Percentiles rank a stretch among this genome's conserved stretches.
These are phyloP conservation scores for Malus hybrid DNA, from an alignment of 331 rosid genomes.

Conservation along the genomic window DNA sequence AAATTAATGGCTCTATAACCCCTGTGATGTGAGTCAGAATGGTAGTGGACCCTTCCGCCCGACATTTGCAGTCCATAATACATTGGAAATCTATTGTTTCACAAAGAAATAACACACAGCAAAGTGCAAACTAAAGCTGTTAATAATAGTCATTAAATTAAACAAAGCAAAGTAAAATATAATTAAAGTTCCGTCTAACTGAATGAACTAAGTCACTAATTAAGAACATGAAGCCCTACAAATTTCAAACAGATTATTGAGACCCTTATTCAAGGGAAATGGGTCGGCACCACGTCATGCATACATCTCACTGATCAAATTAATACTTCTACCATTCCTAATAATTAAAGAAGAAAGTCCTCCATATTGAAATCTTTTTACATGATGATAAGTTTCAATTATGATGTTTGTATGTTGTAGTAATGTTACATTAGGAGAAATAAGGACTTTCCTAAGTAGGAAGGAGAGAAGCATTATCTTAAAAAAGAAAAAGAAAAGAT, in stretches of 20 bases:
- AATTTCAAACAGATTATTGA: constrained; percentile 36
- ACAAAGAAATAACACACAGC: constrained; percentile 16
- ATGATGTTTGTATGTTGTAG: too few relatives aligned
- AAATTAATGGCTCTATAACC: background rate
- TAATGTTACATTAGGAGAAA: background rate
- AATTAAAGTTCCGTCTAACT: constrained; percentile 39
- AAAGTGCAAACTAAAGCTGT: constrained; percentile 25
- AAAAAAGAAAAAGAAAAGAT: too few relatives aligned
- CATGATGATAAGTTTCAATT: background rate
- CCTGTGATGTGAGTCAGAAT: constrained; percentile 21
- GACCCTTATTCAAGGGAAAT: constrained; percentile 43
- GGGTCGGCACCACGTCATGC: constrained; percentile 65
- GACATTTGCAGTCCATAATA: constrained; percentile 32
- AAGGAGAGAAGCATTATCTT: background rate
- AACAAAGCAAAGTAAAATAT: constrained; percentile 28
- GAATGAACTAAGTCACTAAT: constrained; percentile 61
- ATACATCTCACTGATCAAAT: constrained; percentile 27
- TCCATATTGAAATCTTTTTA: background rate
- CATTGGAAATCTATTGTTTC: constrained; percentile 23
- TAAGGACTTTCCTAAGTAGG: background rate
- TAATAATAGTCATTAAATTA: constrained; percentile 20
- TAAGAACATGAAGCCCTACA: constrained; percentile 61
- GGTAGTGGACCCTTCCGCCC: constrained; percentile 49
- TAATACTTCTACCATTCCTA: background rate
- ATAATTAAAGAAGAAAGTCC: background rate